These are phyloP conservation scores for Oropetium thomaeum DNA, from an alignment of 176 grass and related monocot genomes.

Conservation along the genomic window DNA sequence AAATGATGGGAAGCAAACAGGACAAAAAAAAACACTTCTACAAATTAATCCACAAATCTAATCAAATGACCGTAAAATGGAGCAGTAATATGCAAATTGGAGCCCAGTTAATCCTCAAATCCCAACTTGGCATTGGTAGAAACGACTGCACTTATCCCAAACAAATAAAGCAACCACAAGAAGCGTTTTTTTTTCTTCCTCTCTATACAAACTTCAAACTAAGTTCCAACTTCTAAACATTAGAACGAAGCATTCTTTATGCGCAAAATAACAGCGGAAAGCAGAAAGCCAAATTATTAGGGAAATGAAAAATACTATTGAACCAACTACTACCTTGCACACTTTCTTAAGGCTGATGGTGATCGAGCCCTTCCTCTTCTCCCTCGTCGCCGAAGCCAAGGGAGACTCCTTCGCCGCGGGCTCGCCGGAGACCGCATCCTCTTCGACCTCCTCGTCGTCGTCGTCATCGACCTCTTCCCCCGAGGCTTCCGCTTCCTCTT, in stretches of 20 bases:
- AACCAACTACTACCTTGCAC: conserved; percentile 54
- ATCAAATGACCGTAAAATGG: background rate
- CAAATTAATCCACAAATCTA: background rate
- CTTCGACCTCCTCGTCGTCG: conserved; percentile 15
- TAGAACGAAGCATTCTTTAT: background rate
- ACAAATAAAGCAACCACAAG: background rate
- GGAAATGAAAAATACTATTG: background rate
- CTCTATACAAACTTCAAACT: background rate
- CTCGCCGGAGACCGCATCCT: background rate
- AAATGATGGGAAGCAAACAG: background rate
- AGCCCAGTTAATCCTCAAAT: background rate
- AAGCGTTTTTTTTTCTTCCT: background rate
- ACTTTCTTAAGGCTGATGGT: conserved; percentile 92
- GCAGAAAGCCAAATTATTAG: background rate
- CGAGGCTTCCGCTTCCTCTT: conserved; percentile 31
- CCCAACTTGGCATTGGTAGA: background rate
- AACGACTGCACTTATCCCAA: background rate
- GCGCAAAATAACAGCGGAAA: background rate
- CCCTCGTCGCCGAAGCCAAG: background rate
- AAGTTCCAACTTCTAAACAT: background rate
- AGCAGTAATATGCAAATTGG: background rate
- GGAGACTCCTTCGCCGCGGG: background rate
- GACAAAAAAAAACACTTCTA: background rate
- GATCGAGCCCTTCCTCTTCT: conserved; percentile 53
- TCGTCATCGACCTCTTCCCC: conserved; percentile 30